Conservation (phyloP, 331 rosid species). For the Arachis monticola region DNA sequence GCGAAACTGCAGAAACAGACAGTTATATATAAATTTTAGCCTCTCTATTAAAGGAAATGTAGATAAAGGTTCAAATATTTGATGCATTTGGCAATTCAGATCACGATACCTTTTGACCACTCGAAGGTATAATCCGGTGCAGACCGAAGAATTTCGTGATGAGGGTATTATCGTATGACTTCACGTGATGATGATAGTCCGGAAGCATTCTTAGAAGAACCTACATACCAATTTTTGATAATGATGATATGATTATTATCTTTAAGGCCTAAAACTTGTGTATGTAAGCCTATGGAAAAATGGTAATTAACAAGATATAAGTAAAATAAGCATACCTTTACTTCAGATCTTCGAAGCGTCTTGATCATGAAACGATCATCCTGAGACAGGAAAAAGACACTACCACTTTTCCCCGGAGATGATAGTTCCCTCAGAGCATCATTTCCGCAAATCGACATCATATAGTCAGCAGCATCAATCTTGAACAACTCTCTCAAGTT, state of each 20-base stretch:
- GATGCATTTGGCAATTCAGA: slow-evolving; percentile 17
- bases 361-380: slow-evolving; percentile 99
- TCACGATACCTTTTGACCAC: slow-evolving; percentile 89
- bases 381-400: slow-evolving; percentile 96
- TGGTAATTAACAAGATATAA: slow-evolving; percentile 33
- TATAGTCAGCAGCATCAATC: slow-evolving; percentile 99
- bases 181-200: slow-evolving; percentile 93
- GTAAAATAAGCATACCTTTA: slow-evolving; percentile 71
- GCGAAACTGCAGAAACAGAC: slow-evolving; percentile 77
- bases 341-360: slow-evolving; percentile 97
- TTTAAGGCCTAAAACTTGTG: neutral
- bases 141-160: slow-evolving; percentile 96
- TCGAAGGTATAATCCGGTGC: slow-evolving; percentile 95
- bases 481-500: slow-evolving; percentile 96
- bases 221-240: slow-evolving; percentile 51
- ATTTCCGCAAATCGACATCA: slow-evolving; percentile 99
- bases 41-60: slow-evolving; percentile 35
- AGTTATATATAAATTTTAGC: slow-evolving; percentile 36
- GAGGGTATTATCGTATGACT: slow-evolving; percentile 85
- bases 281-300: slow-evolving; percentile 11
- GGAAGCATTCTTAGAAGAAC: slow-evolving; percentile 98
- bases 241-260: slow-evolving; percentile 7
- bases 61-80: slow-evolving; percentile 11
- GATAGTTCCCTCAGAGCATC: slow-evolving; percentile 97
- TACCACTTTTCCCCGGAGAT: slow-evolving; percentile 99